Evolutionary conservation across 768 basidiomycete genomes (phyloP), one percentile per base, ranked within the genome.

Genomic region (Termitomyces sp.): DNA sequence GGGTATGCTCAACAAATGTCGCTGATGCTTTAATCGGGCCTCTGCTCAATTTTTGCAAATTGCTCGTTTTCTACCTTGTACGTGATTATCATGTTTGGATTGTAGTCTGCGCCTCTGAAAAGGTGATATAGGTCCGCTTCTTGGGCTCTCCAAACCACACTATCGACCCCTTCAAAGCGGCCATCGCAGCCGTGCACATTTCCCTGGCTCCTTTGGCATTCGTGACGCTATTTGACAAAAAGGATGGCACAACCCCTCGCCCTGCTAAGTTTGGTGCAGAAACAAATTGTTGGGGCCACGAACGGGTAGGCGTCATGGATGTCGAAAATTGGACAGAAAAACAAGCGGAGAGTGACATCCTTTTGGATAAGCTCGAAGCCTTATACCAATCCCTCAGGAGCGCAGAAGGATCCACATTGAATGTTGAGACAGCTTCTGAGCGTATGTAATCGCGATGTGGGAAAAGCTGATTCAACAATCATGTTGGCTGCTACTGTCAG

Each of bases 91-190:
- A 38, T 14, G 26, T 56, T 15, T 9, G 15, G 12, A 9, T 41
- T 17, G 11, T 15, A 9, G 19, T 33, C 11, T n/a, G n/a, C 3
- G n/a, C n/a, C 17, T 17, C 26, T 30, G 11, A 51, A 35, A 19
- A n/a, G 3, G 17, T 51, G 11, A 28, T 28, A 3, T 62, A 93
- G 91, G 87, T 77, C 31, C 87, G 91, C 17, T 66, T 79, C 23
- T 65, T 85, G 33, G 89, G 88, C 54, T 91, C 89, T 3, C 74
- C 75, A 1, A 71, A 87, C 63, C 89, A 90, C 62, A 73, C 83
- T 14, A 87, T 91, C 47, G 62, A 67, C 0, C 67, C 83, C 7
- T 81, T 77, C 71, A 85, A 85, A 64, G 85, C 84, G 10, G 86
- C 91, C 4, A 72, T 88, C 57, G 78, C 87, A 7, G 77, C 82